phyloP scores from a whole-genome alignment of 371 early-diverging fungal genomes.

The Rhizomucor pusillus region DNA sequence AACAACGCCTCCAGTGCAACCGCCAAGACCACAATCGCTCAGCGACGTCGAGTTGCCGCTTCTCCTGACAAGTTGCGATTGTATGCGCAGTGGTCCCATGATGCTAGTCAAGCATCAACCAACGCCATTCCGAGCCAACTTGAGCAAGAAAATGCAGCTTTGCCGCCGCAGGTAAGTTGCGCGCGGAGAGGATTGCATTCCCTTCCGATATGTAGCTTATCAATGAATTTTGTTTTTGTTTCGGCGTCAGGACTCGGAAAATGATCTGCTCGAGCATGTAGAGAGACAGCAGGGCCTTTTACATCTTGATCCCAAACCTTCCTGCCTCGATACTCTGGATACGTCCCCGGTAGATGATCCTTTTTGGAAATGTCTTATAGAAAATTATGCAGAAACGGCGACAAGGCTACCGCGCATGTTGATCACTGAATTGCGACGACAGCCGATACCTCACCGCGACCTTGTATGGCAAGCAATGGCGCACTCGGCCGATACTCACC shows the following conservation, averaged over 20 bases:
- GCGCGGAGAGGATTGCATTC: no score
- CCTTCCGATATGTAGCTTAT: no score
- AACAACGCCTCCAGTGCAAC: no score
- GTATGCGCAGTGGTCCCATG: slow-evolving; percentile 11
- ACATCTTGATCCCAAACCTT: slow-evolving; percentile 56
- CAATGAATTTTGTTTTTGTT: no score
- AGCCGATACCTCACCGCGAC: slow-evolving; percentile 51
- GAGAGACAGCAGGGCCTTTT: slow-evolving; percentile 59
- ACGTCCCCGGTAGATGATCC: neutral
- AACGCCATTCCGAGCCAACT: neutral
- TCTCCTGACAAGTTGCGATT: slow-evolving; percentile 18
- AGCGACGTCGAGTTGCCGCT: slow-evolving; percentile 16
- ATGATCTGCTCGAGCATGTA: slow-evolving; percentile 51
- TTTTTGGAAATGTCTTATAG: slow-evolving; percentile 6
- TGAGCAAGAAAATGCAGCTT: no score
- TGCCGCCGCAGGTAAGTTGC: no score
- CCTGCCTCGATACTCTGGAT: slow-evolving; percentile 49
- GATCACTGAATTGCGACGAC: slow-evolving; percentile 8
- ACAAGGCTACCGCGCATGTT: slow-evolving; percentile 4
- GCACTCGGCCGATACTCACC: slow-evolving; percentile 57
- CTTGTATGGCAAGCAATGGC: slow-evolving; percentile 86
- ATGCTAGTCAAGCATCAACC: neutral
- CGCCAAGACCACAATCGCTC: slow-evolving; percentile 1
- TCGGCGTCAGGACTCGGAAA: slow-evolving; percentile 56
- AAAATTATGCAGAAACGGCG: slow-evolving; percentile 2